Evolutionary conservation across 768 basidiomycete species (phyloP), one percentile per base, ranked within the genome.

Genomic region (Lactifluus pinguis): DNA sequence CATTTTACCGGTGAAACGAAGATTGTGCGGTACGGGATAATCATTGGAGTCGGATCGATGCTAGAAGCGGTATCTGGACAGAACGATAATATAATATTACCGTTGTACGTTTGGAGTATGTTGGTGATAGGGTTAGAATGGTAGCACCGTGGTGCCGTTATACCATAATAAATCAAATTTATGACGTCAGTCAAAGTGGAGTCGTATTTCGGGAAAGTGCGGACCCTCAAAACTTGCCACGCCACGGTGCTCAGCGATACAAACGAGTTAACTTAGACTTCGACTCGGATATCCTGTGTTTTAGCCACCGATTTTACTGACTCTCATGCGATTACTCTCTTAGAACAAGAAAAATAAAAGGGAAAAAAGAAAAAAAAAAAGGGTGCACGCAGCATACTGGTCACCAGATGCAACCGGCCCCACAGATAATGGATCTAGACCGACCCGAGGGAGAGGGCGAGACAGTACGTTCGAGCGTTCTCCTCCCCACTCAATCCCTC

Each of bases 41-140:
- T 87, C 34, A 79, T 85, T 32, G 72, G 74, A n/a, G 69, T 89
- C 45, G 79, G 89, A 4, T 84, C 85, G 3, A 71, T 91, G 47
- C 78, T 98, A 65, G 97, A 99, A 74, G 97, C 93, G 15, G 73
- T 94, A 59, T 92, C 92, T 19, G 87, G 87, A 69, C 97, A 99
- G 75, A 98, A 98, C 73, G 97, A 99, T 74, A 99, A 99, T 74
- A 78, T 99, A 66, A 92, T 91, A 45, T 77, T 99, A 63, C 95
- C 97, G n/a, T 75, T 98, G 73, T 98, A 88, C 72, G 85, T 95
- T 77, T 99, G 94, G 93, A 88, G 89, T 69, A 77, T 92, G 75
- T 93, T 53, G 56, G 64, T 36, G 64, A 61, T 61, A 32, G 60
- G 60, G 25, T 36, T 61, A 41, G 13, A 5, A 5, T 32, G 21